Conservation (phyloP, 2,329 filamentous ascomycete species). For the Calycina herbarum region DNA sequence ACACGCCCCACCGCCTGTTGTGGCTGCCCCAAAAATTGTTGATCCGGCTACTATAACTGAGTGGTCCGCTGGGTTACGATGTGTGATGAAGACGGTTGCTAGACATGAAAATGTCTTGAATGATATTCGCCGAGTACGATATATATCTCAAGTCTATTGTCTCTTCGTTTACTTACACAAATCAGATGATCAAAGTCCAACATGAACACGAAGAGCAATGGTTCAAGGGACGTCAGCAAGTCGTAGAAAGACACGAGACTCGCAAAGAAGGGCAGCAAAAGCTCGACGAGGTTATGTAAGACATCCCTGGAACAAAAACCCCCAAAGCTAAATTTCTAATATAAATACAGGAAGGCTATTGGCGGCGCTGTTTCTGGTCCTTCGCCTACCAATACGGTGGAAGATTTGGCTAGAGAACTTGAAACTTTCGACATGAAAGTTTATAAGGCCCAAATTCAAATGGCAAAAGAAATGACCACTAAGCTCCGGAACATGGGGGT, state of each 20-base stretch:
- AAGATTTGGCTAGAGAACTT: constrained; percentile 55
- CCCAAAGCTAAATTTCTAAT: not conserved
- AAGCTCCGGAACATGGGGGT: constrained; percentile 58
- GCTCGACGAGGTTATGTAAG: constrained; percentile 55
- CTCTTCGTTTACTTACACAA: constrained; percentile 14
- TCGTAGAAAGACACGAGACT: constrained; percentile 52
- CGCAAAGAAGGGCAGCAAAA: constrained; percentile 53
- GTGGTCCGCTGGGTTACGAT: constrained; percentile 51
- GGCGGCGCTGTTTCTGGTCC: constrained; percentile 42
- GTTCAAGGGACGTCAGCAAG: constrained; percentile 52
- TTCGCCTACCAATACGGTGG: constrained; percentile 28
- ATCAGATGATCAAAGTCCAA: constrained; percentile 61
- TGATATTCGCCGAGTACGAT: constrained; percentile 42
- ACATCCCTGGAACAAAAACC: constrained; percentile 8
- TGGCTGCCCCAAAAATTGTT: constrained; percentile 22
- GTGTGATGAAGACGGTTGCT: constrained; percentile 50
- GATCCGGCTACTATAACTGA: constrained; percentile 50
- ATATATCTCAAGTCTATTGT: not conserved
- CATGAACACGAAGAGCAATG: constrained; percentile 63
- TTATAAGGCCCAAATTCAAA: constrained; percentile 56
- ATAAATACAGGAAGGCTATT: constrained; percentile 43
- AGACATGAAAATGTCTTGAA: constrained; percentile 46
- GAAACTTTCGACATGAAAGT: constrained; percentile 61
- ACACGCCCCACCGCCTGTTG: not conserved
- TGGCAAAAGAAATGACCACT: constrained; percentile 57